Evolutionary conservation across 2,329 filamentous ascomycete species (phyloP).

Genomic region (Chaetoscypha palmicola): DNA sequence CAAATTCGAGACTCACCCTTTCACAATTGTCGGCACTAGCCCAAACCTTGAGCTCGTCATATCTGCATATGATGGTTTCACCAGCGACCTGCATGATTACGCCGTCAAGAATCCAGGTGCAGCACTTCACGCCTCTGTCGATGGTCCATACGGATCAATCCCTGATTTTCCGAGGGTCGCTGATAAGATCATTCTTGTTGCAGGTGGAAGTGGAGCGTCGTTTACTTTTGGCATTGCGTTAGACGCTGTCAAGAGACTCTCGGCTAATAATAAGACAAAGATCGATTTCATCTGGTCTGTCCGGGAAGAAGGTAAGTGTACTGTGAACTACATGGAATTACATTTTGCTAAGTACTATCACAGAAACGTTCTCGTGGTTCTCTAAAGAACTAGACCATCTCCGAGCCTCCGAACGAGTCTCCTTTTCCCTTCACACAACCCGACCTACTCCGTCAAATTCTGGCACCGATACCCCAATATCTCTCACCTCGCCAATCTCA

Average conservation of each 20-base stretch:
- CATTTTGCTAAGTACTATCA: not conserved
- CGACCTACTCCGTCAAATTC: conserved; percentile 4
- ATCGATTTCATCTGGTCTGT: conserved; percentile 46
- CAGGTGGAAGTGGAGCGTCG: conserved; percentile 54
- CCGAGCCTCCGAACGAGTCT: conserved; percentile 23
- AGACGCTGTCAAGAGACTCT: conserved; percentile 38
- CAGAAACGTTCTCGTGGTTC: conserved; percentile 21
- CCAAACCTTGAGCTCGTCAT: conserved; percentile 46
- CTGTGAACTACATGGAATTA: not conserved
- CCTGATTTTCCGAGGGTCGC: conserved; percentile 42
- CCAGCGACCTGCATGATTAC: conserved; percentile 45
- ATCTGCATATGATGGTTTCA: conserved; percentile 52
- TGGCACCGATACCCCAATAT: conserved; percentile 1
- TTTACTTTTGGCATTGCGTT: conserved; percentile 47
- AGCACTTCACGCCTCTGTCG: conserved; percentile 44
- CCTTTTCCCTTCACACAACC: conserved; percentile 29
- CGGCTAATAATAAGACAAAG: conserved; percentile 27
- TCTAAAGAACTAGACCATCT: conserved; percentile 27
- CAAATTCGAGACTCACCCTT: conserved; percentile 53
- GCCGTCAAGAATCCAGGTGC: conserved; percentile 44
- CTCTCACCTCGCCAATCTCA: not conserved
- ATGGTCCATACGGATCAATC: conserved; percentile 52
- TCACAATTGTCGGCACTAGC: conserved; percentile 45
- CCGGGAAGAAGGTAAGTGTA: conserved; percentile 35
- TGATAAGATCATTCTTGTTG: conserved; percentile 51